phyloP scores from a whole-genome alignment of 169 alveolate genomes.

The Cryptosporidium andersoni region DNA sequence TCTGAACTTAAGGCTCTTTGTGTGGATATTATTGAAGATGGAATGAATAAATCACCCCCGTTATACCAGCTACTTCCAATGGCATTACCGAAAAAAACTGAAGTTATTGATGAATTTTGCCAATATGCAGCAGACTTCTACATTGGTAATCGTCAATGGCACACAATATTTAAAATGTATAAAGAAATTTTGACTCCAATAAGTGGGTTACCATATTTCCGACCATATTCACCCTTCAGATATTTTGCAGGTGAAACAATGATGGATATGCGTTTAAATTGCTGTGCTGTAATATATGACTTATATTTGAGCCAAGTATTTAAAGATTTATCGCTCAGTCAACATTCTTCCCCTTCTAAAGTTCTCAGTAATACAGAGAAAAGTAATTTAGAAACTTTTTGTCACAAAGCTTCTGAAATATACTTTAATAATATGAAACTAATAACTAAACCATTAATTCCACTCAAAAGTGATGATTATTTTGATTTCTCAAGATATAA shows the following conservation, averaged over 20 bases:
- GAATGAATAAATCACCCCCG: constrained; percentile 55
- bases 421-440: constrained; percentile 35
- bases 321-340: constrained; percentile 29
- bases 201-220: constrained; percentile 12
- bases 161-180: constrained; percentile 10
- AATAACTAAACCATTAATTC: background rate
- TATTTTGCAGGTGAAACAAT: constrained; percentile 67
- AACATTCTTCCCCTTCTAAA: background rate
- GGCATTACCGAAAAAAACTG: constrained; percentile 50
- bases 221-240: constrained; percentile 68
- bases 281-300: constrained; percentile 63
- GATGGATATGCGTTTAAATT: constrained; percentile 49
- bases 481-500: constrained; percentile 33
- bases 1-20: constrained; percentile 27
- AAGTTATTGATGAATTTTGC: constrained; percentile 50
- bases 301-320: constrained; percentile 45
- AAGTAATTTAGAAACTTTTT: constrained; percentile 30
- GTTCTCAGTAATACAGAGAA: constrained; percentile 1
- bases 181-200: background rate
- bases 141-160: constrained; percentile 64
- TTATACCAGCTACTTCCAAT: constrained; percentile 49
- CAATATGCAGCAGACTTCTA: constrained; percentile 68
- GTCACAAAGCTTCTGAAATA: constrained; percentile 33
- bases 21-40: constrained; percentile 39
- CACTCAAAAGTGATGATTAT: constrained; percentile 15